phyloP scores from a whole-genome alignment of 2,329 filamentous ascomycete species.

The Trichophyton rubrum region DNA sequence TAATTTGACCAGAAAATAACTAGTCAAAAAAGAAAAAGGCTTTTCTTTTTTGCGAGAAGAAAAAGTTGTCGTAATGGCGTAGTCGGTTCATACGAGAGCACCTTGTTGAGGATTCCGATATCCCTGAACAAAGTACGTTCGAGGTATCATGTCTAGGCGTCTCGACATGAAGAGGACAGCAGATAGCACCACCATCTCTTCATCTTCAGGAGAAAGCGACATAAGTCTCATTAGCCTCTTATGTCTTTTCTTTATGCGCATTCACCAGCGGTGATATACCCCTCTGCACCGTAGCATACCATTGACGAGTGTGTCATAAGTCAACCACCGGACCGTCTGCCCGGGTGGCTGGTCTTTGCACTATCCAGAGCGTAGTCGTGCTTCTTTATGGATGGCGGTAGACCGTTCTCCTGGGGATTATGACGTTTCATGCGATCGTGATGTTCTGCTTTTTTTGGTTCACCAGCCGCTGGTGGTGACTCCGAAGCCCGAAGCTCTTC shows the following conservation, averaged over 20 bases:
- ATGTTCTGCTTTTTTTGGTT: not conserved
- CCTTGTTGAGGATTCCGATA: not conserved
- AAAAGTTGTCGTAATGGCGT: not conserved
- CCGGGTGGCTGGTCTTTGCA: not conserved
- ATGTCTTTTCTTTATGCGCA: not conserved
- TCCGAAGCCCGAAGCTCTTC: conserved; percentile 3
- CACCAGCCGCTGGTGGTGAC: not conserved
- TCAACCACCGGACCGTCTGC: not conserved
- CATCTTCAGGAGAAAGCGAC: not conserved
- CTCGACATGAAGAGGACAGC: not conserved
- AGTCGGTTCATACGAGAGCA: not conserved
- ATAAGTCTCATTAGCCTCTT: not conserved
- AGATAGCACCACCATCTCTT: not conserved
- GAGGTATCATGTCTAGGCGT: not conserved
- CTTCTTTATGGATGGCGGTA: not conserved
- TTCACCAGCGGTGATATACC: not conserved
- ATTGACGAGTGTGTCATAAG: not conserved
- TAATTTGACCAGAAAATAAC: not conserved
- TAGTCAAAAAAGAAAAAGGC: not conserved
- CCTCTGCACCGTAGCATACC: not conserved
- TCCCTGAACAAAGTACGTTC: not conserved
- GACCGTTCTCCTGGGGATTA: not conserved
- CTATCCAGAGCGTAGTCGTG: not conserved
- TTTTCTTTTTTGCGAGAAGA: not conserved
- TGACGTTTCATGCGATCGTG: not conserved